Conservation (phyloP, 2,329 filamentous ascomycete genomes). For the Colletotrichum sidae region DNA sequence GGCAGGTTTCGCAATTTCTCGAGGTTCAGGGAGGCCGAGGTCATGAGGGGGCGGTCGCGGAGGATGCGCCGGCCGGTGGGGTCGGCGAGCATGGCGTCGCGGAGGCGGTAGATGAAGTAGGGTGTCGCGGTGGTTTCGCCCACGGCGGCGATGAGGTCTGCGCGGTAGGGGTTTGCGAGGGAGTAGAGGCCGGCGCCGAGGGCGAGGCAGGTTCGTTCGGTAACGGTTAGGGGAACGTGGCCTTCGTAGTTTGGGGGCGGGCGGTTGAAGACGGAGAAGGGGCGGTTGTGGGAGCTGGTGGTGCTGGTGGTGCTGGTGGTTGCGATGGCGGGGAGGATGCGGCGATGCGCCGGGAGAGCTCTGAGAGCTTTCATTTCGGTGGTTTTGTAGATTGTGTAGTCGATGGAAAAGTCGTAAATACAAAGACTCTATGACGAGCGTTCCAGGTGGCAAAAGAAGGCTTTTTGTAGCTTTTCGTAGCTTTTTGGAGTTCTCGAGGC, state of each 20-base stretch:
- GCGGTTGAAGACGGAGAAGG: slow-evolving; percentile 86
- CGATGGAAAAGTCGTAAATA: fast-evolving
- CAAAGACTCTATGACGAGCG: background rate
- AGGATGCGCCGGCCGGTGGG: slow-evolving; percentile 91
- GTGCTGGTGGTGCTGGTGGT: slow-evolving; percentile 38
- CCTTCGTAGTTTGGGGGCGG: slow-evolving; percentile 89
- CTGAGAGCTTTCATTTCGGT: slow-evolving; percentile 31
- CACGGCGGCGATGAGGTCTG: slow-evolving; percentile 92
- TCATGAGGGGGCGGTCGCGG: slow-evolving; percentile 88
- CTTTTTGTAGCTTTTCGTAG: slow-evolving; percentile 8
- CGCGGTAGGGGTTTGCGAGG: slow-evolving; percentile 81
- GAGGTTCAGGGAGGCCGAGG: slow-evolving; percentile 76
- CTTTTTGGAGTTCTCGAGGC: slow-evolving; percentile 5
- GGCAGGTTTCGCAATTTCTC: slow-evolving; percentile 78
- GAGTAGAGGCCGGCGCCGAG: slow-evolving; percentile 73
- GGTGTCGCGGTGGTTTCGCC: slow-evolving; percentile 95
- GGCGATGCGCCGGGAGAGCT: slow-evolving; percentile 11
- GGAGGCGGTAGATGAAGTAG: slow-evolving; percentile 93
- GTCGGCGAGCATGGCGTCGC: slow-evolving; percentile 87
- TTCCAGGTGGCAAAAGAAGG: background rate
- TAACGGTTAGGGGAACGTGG: slow-evolving; percentile 85
- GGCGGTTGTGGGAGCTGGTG: slow-evolving; percentile 31
- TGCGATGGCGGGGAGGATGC: slow-evolving; percentile 27
- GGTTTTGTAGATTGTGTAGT: background rate
- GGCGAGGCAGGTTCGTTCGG: slow-evolving; percentile 81